Conservation (phyloP, 2,329 filamentous ascomycete genomes). For the Xylaria sp. region DNA sequence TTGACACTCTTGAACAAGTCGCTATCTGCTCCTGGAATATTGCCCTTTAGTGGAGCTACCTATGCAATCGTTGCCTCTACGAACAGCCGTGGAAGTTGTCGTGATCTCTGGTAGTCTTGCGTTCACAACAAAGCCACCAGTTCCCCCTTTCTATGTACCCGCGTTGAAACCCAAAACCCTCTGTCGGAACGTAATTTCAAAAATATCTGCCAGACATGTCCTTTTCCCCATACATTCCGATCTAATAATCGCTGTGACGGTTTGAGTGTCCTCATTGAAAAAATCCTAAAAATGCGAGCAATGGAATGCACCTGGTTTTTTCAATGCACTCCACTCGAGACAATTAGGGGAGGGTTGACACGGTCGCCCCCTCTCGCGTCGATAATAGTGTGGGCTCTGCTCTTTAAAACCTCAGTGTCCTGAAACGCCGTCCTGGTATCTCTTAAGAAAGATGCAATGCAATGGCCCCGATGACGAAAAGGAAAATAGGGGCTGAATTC, state of each 20-base stretch:
- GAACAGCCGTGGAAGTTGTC: constrained; percentile 36
- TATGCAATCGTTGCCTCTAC: constrained; percentile 21
- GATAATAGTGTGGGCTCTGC: constrained; percentile 38
- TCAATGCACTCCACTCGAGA: constrained; percentile 4
- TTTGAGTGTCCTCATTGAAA: constrained; percentile 9
- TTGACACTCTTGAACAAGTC: constrained; percentile 1
- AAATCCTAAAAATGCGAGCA: constrained; percentile 38
- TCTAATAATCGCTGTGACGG: constrained; percentile 38
- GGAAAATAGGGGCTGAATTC: constrained; percentile 40
- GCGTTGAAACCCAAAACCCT: constrained; percentile 32
- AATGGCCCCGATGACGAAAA: constrained; percentile 49
- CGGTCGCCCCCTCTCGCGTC: constrained; percentile 39
- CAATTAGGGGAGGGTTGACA: constrained; percentile 18
- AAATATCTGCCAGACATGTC: constrained; percentile 42
- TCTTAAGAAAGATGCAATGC: constrained; percentile 54
- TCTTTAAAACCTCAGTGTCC: constrained; percentile 37
- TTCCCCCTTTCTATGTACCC: constrained; percentile 37
- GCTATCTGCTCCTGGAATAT: constrained; percentile 13
- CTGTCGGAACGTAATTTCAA: constrained; percentile 33
- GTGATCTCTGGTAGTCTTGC: constrained; percentile 35
- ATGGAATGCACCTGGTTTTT: constrained; percentile 27
- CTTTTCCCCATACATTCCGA: constrained; percentile 40
- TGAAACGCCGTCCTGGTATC: constrained; percentile 60
- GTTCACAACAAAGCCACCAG: constrained; percentile 21
- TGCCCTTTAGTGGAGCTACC: constrained; percentile 15